These are phyloP conservation scores for Starmerella potacharoeniae DNA, from an alignment of 805 yeast species.

Conservation along the genomic window DNA sequence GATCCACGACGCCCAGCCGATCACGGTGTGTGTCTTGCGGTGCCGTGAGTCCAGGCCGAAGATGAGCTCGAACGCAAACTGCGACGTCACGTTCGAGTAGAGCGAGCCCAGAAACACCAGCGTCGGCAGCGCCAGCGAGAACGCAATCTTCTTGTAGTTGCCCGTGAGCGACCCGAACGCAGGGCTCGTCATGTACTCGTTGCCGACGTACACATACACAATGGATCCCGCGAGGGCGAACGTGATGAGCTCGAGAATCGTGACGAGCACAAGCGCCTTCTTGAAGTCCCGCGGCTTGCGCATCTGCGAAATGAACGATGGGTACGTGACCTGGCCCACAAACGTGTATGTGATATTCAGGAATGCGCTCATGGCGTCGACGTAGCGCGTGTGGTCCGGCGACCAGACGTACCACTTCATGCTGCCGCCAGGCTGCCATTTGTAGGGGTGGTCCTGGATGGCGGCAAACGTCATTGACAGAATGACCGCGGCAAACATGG, in stretches of 20 bases:
- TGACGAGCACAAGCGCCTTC: conserved; percentile 44
- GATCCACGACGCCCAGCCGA: conserved; percentile 46
- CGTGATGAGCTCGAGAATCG: conserved; percentile 38
- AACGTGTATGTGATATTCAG: conserved; percentile 51
- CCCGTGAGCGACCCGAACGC: conserved; percentile 45
- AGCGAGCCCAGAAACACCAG: conserved; percentile 41
- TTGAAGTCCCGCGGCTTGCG: conserved; percentile 44
- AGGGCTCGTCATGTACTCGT: conserved; percentile 43
- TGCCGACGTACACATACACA: conserved; percentile 47
- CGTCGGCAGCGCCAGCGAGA: conserved; percentile 53
- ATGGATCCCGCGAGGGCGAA: conserved; percentile 48
- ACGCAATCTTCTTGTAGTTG: conserved; percentile 41
- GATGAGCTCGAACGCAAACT: conserved; percentile 39
- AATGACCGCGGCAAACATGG: conserved; percentile 48
- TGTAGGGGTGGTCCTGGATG: conserved; percentile 39
- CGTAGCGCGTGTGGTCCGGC: conserved; percentile 41
- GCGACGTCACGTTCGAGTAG: conserved; percentile 44
- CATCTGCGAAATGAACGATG: conserved; percentile 53
- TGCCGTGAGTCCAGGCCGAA: conserved; percentile 36
- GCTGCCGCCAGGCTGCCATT: conserved; percentile 31
- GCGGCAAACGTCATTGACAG: conserved; percentile 45
- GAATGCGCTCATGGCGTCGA: conserved; percentile 43
- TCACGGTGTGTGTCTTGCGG: conserved; percentile 37
- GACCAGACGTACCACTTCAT: conserved; percentile 42
- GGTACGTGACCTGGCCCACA: conserved; percentile 54